phyloP scores from a whole-genome alignment of 352 stramenopile genomes.

The Aphanomyces astaci region DNA sequence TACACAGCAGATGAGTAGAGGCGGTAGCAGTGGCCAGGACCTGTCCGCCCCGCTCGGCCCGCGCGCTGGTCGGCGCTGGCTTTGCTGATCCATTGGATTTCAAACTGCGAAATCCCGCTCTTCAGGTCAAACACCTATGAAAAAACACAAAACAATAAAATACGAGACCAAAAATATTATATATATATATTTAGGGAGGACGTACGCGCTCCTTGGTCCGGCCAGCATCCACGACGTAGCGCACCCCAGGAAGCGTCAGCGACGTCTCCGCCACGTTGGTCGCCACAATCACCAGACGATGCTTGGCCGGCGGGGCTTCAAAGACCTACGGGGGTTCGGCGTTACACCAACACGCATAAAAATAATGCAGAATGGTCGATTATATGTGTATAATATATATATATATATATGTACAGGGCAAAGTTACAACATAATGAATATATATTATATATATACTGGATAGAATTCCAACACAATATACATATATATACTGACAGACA shows the following conservation, averaged over 20 bases:
- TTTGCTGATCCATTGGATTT: conserved; percentile 88
- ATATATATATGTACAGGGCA: too few species aligned
- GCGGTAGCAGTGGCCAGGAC: conserved; percentile 97
- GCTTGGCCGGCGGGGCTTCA: conserved; percentile 75
- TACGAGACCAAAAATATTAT: too few species aligned
- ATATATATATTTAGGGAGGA: too few species aligned
- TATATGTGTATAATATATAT: not conserved
- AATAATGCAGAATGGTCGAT: too few species aligned
- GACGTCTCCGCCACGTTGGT: conserved; percentile 99
- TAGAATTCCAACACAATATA: too few species aligned
- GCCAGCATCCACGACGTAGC: conserved; percentile 90
- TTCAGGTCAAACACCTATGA: conserved; percentile 89
- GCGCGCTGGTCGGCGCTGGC: conserved; percentile 82
- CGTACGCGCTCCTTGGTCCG: conserved; percentile 75
- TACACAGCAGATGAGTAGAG: conserved; percentile 96
- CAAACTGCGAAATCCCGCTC: conserved; percentile 90
- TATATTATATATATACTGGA: too few species aligned
- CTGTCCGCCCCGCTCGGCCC: conserved; percentile 92
- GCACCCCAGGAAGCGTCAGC: conserved; percentile 91
- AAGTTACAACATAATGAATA: too few species aligned
- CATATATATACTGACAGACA: too few species aligned
- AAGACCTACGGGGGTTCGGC: conserved; percentile 37
- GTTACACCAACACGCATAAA: not conserved
- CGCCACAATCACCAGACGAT: conserved; percentile 93
- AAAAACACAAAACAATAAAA: conserved; percentile 31